These are phyloP conservation scores for Botrytis paeoniae DNA, from an alignment of 2,329 filamentous ascomycete genomes.

Conservation along the genomic window DNA sequence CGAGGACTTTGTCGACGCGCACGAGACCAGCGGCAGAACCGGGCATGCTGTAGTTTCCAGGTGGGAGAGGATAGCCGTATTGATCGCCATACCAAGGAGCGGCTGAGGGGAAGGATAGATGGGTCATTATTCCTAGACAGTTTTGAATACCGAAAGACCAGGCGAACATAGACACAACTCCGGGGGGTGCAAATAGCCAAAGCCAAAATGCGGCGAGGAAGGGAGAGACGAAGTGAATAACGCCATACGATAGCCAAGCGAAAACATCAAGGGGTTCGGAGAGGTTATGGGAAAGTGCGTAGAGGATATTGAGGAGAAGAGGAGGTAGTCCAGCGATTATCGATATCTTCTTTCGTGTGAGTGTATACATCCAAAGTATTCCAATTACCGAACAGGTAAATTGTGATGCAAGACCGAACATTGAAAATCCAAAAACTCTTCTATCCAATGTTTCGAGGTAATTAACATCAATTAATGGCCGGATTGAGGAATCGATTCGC, in stretches of 20 bases:
- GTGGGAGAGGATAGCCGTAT: slow-evolving; percentile 69
- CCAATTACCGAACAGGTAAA: slow-evolving; percentile 26
- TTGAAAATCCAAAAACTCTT: slow-evolving; percentile 29
- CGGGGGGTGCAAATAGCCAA: slow-evolving; percentile 84
- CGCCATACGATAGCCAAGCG: slow-evolving; percentile 83
- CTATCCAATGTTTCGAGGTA: slow-evolving; percentile 31
- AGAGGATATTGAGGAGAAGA: slow-evolving; percentile 68
- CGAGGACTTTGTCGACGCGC: slow-evolving; percentile 81
- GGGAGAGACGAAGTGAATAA: slow-evolving; percentile 84
- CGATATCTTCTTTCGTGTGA: slow-evolving; percentile 32
- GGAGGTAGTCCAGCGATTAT: slow-evolving; percentile 31
- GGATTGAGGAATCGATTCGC: slow-evolving; percentile 33
- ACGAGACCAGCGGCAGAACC: slow-evolving; percentile 86
- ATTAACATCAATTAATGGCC: slow-evolving; percentile 32
- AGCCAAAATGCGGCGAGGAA: slow-evolving; percentile 73
- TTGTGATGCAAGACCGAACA: slow-evolving; percentile 29
- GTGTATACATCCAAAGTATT: slow-evolving; percentile 33
- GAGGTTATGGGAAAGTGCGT: slow-evolving; percentile 72
- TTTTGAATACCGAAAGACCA: slow-evolving; percentile 90
- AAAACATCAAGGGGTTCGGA: slow-evolving; percentile 32
- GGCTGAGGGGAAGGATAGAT: slow-evolving; percentile 85
- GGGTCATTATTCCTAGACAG: slow-evolving; percentile 78
- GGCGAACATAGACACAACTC: slow-evolving; percentile 78
- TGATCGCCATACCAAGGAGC: slow-evolving; percentile 95
- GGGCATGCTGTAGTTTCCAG: slow-evolving; percentile 85